phyloP scores from a whole-genome alignment of 1,139 yeast genomes.

The Insectozyma bohioensis region DNA sequence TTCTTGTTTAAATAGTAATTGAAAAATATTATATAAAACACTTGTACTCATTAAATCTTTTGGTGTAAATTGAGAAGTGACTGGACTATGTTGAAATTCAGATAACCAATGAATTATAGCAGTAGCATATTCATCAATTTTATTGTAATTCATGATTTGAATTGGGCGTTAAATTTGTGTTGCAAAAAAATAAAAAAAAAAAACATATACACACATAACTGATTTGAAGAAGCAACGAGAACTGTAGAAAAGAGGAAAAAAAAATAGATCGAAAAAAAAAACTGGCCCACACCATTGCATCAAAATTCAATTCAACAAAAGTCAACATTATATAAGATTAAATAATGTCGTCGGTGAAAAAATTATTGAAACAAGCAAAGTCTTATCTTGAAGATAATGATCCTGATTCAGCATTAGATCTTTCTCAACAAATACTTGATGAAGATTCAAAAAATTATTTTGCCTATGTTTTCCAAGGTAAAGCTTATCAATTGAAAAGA shows the following conservation, averaged over 20 bases:
- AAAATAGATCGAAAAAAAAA: slow-evolving; percentile 1
- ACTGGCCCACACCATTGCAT: not conserved
- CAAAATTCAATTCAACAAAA: slow-evolving; percentile 11
- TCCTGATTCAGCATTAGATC: slow-evolving; percentile 55
- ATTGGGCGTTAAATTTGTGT: not conserved
- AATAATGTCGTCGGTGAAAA: slow-evolving; percentile 33
- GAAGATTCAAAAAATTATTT: slow-evolving; percentile 59
- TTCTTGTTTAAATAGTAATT: slow-evolving; percentile 16
- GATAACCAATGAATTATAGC: slow-evolving; percentile 27
- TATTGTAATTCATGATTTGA: not conserved
- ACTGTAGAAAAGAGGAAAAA: not conserved
- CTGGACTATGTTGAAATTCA: slow-evolving; percentile 23
- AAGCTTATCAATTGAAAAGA: slow-evolving; percentile 48
- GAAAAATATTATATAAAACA: slow-evolving; percentile 15
- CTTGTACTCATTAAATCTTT: slow-evolving; percentile 18
- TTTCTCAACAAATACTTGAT: slow-evolving; percentile 51
- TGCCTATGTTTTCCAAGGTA: slow-evolving; percentile 66
- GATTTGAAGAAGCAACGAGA: not conserved
- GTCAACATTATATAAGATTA: slow-evolving; percentile 20
- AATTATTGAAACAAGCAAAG: slow-evolving; percentile 58
- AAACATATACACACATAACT: not conserved
- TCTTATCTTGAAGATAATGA: slow-evolving; percentile 56
- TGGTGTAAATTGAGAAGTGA: slow-evolving; percentile 11
- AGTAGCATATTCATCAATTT: slow-evolving; percentile 4
- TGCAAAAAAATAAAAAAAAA: slow-evolving; percentile 3